Base-by-base conservation (phyloP, 345 rosid species). In the Salix viminalis region DNA sequence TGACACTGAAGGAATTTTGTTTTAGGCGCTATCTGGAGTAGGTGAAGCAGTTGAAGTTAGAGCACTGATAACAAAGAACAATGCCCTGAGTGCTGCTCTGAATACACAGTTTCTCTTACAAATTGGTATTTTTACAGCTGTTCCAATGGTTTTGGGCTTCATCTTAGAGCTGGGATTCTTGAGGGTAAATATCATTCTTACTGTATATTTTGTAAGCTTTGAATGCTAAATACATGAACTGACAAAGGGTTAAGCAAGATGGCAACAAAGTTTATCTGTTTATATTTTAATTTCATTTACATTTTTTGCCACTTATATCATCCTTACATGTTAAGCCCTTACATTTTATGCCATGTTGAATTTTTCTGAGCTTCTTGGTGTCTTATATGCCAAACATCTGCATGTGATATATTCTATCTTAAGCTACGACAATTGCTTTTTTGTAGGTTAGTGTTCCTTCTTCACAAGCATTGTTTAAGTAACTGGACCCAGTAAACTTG, bases 91-190 rank as follows among this genome's bases (percentile, higher is more conserved):
- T 75, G 86, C 95, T 54, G 99, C 99, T 76, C 71, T 96, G 74
- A 92, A 90, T 88, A 90, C 99, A 5, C 99, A 96, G 84, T 96
- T 96, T 86, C 97, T 96, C 74, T 75, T 96, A 81, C 99, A 96
- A 82, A 93, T 96, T 87, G 97, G 99, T 86, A 78, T 92, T 76
- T 93, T 96, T 76, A 87, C 96, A 58, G 99, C 99, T 67, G 92
- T 96, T 79, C 99, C 99, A 69, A 96, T 96, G 99, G 13, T 96
- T 86, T 86, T 96, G 88, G 96, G 96, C 37, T 85, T 85, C 72
- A 83, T 91, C 60, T 77, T 91, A 85, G 95, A 91, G 77, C 87
- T 80, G 82, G 95, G 95, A 44, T 89, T 91, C 82, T 67, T 91
- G 65, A 87, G 76, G 87, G 94, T 89, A 86, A 79, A 61, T 71